Base-by-base conservation (phyloP, 139 green algal genomes). In the Chlamydomonas sp. region DNA sequence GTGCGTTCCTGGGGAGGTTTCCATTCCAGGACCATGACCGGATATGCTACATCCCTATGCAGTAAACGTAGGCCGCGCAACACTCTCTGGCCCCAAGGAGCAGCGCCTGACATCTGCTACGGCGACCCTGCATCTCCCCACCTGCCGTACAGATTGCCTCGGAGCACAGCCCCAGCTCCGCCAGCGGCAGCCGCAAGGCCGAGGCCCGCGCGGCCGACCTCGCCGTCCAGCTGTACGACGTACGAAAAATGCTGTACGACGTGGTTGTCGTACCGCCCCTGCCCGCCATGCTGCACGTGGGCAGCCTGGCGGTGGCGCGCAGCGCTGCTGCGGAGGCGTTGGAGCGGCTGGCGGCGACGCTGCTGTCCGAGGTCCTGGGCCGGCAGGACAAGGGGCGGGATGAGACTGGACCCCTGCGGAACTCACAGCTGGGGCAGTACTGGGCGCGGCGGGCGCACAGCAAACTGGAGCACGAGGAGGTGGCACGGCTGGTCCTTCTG, bases 311-410 rank as follows among this genome's bases (percentile, higher is more conserved):
- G 12, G 79, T 64, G 4, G 63, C 79, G 0, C 14, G 79, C 10
- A 1, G 17, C 0, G 31, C 49, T 1, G 79, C 79, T 1, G 63
- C 64, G 12, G 79, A 64, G 63, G 79, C 31, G 31, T 64, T 84
- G 64, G 79, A 84, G 64, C 31, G 57, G 79, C 63, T 76, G 49
- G 63, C 5, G 16, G 58, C 1, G 31, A 31, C 7, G 79, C 63
- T 84, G 79, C 79, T 84, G 79, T 63, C 64, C 31, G 79, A 4
- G 79, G 79, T 64, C 12, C 49, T 64, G 31, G 79, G 12, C 8
- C 79, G 79, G 6, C 4, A 0, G 14, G 10, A n/a, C 31, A 3
- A 10, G 79, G 16, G 59, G 2, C 0, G 60, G 57, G 59, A 16
- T 2, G 20, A 4, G n/a, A n/a, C n/a, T n/a, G n/a, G n/a, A n/a